Conservation (phyloP, 495 filamentous ascomycete species). For the Daldinia grandis region DNA sequence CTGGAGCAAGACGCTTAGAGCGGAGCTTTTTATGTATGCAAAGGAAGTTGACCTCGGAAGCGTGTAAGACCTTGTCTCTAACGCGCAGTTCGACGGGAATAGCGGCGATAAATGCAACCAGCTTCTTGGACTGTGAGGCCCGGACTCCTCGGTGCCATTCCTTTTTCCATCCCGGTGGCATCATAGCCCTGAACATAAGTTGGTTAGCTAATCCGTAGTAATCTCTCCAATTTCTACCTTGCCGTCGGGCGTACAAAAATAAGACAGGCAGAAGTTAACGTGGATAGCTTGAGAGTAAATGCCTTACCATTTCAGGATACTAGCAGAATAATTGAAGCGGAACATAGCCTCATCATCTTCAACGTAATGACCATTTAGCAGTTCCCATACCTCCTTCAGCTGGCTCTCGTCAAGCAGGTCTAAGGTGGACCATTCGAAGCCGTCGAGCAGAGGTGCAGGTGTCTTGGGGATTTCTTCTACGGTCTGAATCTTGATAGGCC, state of each 20-base stretch:
- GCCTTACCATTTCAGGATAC: conserved; percentile 85
- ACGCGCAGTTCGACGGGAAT: conserved; percentile 85
- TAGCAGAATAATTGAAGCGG: conserved; percentile 89
- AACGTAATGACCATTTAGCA: conserved; percentile 92
- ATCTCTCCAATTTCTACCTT: background rate
- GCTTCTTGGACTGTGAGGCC: conserved; percentile 74
- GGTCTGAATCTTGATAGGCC: conserved; percentile 68
- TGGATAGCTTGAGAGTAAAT: background rate
- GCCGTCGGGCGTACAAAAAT: background rate
- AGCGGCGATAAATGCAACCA: conserved; percentile 94
- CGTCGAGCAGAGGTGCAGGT: conserved; percentile 70
- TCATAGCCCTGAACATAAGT: conserved; percentile 73
- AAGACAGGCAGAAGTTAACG: background rate
- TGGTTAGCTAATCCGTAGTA: conserved; percentile 44
- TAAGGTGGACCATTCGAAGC: conserved; percentile 94
- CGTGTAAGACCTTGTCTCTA: conserved; percentile 74
- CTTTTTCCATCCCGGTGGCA: conserved; percentile 93
- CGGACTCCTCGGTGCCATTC: conserved; percentile 97
- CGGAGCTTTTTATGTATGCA: conserved; percentile 98
- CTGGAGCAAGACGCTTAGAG: conserved; percentile 86
- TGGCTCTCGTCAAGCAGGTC: conserved; percentile 70
- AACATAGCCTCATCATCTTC: conserved; percentile 98
- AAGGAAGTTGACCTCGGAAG: conserved; percentile 96
- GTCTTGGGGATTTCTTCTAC: conserved; percentile 77
- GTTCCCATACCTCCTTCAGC: conserved; percentile 84